A percentile compares a stretch with the other conserved stretches of the same genome.
Conservation (phyloP, 805 yeast species). For the Isabelozyma pseudorhagii region DNA sequence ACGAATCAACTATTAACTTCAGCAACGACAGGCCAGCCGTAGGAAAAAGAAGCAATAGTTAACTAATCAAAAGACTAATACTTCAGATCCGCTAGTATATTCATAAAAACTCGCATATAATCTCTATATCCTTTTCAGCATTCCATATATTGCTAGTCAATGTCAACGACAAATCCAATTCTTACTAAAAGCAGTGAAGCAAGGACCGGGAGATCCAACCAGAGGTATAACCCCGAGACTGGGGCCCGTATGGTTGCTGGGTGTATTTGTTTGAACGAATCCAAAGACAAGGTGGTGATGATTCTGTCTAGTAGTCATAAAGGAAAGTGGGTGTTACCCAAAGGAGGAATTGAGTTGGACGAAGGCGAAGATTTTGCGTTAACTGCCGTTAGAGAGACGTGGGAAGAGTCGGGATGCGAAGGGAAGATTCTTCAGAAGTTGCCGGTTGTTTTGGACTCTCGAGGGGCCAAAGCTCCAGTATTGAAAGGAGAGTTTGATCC, state of each 20-base stretch:
- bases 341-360: constrained; percentile 92
- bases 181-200: constrained; percentile 16
- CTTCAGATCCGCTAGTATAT: no score
- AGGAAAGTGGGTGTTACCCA: constrained; percentile 84
- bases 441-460: constrained; percentile 63
- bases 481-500: constrained; percentile 33
- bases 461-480: constrained; percentile 39
- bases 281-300: constrained; percentile 65
- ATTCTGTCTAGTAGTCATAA: constrained; percentile 69
- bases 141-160: no score
- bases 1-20: no score
- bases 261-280: constrained; percentile 65
- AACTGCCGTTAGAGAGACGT: constrained; percentile 82
- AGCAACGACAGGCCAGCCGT: no score
- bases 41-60: no score
- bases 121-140: no score
- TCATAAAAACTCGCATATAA: no score
- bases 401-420: constrained; percentile 96
- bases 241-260: constrained; percentile 95
- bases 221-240: constrained; percentile 52
- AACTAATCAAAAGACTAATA: no score
- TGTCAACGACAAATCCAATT: background rate
- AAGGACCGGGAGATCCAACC: constrained; percentile 58
- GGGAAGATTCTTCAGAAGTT: constrained; percentile 57
- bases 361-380: constrained; percentile 50